Conservation (phyloP, 2,329 filamentous ascomycete species). For the Sclerotinia spermophila region DNA sequence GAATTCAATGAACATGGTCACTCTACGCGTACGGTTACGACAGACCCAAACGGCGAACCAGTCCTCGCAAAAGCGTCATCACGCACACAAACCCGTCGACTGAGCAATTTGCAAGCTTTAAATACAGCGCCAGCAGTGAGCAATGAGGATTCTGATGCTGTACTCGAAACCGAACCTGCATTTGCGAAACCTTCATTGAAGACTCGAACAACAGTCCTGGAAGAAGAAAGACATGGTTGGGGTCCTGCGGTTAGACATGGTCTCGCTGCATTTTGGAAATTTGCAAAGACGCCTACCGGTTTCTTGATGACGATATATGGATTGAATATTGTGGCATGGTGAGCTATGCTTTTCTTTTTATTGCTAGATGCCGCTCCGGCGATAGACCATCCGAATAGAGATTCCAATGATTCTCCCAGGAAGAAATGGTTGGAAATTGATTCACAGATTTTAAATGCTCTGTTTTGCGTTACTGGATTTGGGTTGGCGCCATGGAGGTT, state of each 20-base stretch:
- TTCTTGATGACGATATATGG: conserved; percentile 75
- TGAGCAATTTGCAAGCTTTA: conserved; percentile 6
- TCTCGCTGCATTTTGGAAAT: conserved; percentile 62
- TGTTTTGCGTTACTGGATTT: conserved; percentile 27
- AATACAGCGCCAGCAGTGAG: background rate
- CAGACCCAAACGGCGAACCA: conserved; percentile 12
- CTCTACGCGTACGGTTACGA: conserved; percentile 27
- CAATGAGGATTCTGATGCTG: background rate
- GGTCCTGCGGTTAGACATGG: conserved; percentile 54
- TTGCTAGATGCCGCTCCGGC: conserved; percentile 68
- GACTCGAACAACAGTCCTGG: background rate
- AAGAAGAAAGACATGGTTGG: conserved; percentile 37
- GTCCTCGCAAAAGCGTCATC: background rate
- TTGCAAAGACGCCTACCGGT: conserved; percentile 68
- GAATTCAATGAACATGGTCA: conserved; percentile 25
- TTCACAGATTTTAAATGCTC: conserved; percentile 26
- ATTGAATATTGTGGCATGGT: conserved; percentile 80
- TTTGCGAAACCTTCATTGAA: background rate
- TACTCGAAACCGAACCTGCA: background rate
- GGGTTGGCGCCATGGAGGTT: conserved; percentile 73
- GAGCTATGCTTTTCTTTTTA: conserved; percentile 84
- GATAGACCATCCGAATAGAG: conserved; percentile 67
- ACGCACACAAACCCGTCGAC: background rate
- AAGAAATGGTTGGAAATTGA: conserved; percentile 73
- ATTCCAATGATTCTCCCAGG: conserved; percentile 67